Evolutionary conservation across 257 asterid genomes (phyloP).

Genomic region (Fraxinus excelsior): DNA sequence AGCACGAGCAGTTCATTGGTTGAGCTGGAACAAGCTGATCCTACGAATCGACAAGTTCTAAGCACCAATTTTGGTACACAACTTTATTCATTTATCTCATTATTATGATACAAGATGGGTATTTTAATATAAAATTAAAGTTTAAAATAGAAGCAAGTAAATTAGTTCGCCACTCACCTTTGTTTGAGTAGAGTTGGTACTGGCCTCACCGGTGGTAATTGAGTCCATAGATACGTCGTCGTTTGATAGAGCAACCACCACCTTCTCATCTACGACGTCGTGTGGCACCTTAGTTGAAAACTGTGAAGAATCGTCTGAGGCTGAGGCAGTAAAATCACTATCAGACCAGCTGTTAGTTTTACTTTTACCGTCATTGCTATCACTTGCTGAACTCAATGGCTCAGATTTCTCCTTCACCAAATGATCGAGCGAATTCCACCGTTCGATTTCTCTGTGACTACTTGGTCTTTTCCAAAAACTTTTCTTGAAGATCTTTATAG

Average conservation of each 20-base stretch:
- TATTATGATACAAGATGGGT: not conserved
- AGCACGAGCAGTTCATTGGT: no score
- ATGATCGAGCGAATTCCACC: constrained; percentile 48
- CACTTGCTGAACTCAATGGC: constrained; percentile 35
- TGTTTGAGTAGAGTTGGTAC: constrained; percentile 40
- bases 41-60: no score
- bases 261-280: constrained; percentile 27
- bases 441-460: constrained; percentile 48
- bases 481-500: constrained; percentile 46
- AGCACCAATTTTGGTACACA: no score
- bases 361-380: constrained; percentile 24
- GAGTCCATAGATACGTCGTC: constrained; percentile 45
- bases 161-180: constrained; percentile 40
- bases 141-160: not conserved
- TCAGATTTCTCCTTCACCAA: constrained; percentile 38
- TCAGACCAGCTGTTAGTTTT: constrained; percentile 56
- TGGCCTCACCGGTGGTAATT: constrained; percentile 30
- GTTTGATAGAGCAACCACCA: constrained; percentile 35
- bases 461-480: constrained; percentile 62
- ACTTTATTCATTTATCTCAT: no score
- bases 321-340: constrained; percentile 56
- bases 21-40: no score
- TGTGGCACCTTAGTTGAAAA: constrained; percentile 14
- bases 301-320: constrained; percentile 31
- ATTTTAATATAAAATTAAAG: not conserved